Evolutionary conservation across 345 rosid genomes (phyloP).

Genomic region (Eucalyptus regnans): DNA sequence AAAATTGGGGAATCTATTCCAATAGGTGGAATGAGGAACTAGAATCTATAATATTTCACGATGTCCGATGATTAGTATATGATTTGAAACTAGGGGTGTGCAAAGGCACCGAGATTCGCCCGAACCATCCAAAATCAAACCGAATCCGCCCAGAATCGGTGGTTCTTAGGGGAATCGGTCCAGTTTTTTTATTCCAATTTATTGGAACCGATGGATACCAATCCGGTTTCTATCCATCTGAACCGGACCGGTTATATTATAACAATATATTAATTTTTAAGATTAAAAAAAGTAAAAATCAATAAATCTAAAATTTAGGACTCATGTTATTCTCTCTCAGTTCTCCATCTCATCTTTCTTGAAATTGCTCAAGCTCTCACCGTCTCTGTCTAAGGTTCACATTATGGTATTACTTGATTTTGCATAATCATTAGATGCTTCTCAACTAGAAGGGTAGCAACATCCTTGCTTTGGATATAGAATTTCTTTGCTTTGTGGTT

Average conservation of each 20-base stretch:
- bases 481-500: too few species aligned
- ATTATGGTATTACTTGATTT: fast-evolving
- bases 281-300: fast-evolving
- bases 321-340: too few species aligned
- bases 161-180: fast-evolving
- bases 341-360: too few species aligned
- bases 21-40: too few species aligned
- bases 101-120: fast-evolving
- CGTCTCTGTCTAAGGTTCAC: fast-evolving
- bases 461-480: too few species aligned
- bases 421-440: too few species aligned
- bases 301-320: too few species aligned
- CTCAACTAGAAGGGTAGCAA: too few species aligned
- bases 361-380: too few species aligned
- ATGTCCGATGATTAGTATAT: fast-evolving
- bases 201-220: fast-evolving
- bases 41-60: fast-evolving
- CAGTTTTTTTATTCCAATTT: fast-evolving
- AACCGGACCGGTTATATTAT: fast-evolving
- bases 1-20: too few species aligned
- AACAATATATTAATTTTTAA: too few species aligned
- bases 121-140: fast-evolving
- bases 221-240: fast-evolving
- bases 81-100: too few species aligned
- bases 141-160: fast-evolving